Evolutionary conservation across 75 land plant species (phyloP), one percentile per base, ranked within the genome.

Genomic region (Picea sitchensis): DNA sequence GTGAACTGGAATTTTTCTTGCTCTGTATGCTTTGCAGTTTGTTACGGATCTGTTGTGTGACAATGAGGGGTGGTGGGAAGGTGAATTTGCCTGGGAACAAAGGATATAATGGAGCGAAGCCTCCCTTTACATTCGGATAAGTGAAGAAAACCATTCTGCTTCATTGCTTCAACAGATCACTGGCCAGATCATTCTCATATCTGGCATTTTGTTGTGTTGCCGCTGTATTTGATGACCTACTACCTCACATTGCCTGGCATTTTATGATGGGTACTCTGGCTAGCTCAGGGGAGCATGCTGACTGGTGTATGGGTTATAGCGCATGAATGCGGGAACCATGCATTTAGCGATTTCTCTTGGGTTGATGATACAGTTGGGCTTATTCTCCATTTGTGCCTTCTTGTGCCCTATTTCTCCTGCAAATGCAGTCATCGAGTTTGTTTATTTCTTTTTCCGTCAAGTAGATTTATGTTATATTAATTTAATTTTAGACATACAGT

Each of bases 381-480:
- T 12, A 60, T 92, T 67, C 82, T 88, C 56, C 94, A 92, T 75
- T 92, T 93, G 3, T 78, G 58, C 31, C 80, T 92, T 54, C 79
- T 94, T 44, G 94, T 94, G 58, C 94, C 96, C 12, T 94, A 90
- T 84, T 94, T 94, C 82, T 94, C 96, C 2, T 94, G 94, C 92
- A 92, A 92, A 76, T 85, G 80, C 83, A 84, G 87, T 68, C 96
- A 94, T 82, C 85, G 89, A 36, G 75, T 79, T 91, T 54, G 78
- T 94, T 47, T 92, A 92, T 57, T 95, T 95, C 13, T 94, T 88
- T 84, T 92, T 94, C 81, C 7, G 6, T 44, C 47, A 44, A 44
- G 47, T 44, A 44, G 7, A 44, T 44, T 44, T 44, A 44, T 44
- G 6, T 44, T 44, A 44, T 44, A 5, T 44, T 44, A 44, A 5